Evolutionary conservation across 371 early-diverging fungal species (phyloP).

Genomic region (Mortierella sp.): DNA sequence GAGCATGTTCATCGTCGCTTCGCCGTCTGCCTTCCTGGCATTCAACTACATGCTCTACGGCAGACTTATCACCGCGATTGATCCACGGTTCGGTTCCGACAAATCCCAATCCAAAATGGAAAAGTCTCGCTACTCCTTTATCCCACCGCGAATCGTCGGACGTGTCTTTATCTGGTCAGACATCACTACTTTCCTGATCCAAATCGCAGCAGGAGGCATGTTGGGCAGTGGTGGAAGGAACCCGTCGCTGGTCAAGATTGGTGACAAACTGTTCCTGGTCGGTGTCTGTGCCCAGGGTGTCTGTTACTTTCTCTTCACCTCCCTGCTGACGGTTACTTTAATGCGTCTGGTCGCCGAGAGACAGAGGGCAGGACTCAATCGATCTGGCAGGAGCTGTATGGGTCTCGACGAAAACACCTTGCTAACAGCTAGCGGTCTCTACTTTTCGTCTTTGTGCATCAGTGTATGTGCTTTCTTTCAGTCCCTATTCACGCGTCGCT

Average conservation of each 20-base stretch:
- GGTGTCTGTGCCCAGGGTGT: conserved; percentile 37
- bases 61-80: conserved; percentile 31
- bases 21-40: conserved; percentile 42
- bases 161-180: conserved; percentile 37
- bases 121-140: conserved; percentile 36
- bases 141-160: conserved; percentile 44
- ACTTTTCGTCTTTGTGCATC: conserved; percentile 36
- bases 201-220: conserved; percentile 35
- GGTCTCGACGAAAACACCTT: conserved; percentile 23
- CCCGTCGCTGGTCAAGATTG: conserved; percentile 14
- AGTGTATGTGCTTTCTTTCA: conserved; percentile 22
- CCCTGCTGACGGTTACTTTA: conserved; percentile 26
- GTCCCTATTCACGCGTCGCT: background rate
- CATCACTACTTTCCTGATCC: conserved; percentile 26
- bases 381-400: background rate
- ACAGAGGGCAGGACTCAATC: background rate
- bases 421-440: conserved; percentile 19
- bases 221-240: background rate
- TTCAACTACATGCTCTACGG: conserved; percentile 54
- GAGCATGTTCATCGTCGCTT: conserved; percentile 17
- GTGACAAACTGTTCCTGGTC: conserved; percentile 27
- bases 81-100: conserved; percentile 27
- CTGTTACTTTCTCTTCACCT: conserved; percentile 35
- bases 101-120: conserved; percentile 17
- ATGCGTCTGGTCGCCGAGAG: conserved; percentile 25